A percentile compares a stretch with the other conserved stretches of the same genome.
These are phyloP conservation scores for Corniculantispora saksenae DNA, from an alignment of 2,329 filamentous ascomycete species.

Conservation along the genomic window DNA sequence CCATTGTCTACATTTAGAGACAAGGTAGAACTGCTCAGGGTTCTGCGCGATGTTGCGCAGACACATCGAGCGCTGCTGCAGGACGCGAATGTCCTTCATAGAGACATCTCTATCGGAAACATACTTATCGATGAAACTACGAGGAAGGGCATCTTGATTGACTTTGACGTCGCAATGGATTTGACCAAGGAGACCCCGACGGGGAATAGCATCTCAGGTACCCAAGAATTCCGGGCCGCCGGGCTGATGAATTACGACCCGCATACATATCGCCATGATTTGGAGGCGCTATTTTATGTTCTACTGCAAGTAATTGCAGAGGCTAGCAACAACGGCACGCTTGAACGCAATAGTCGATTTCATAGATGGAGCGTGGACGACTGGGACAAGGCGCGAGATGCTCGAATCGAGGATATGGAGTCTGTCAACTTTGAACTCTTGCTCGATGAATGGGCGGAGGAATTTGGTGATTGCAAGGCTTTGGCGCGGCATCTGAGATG, in stretches of 20 bases:
- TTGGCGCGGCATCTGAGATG: not conserved
- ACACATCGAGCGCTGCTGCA: not conserved
- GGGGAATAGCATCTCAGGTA: not conserved
- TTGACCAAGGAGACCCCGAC: not conserved
- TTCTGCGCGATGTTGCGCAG: not conserved
- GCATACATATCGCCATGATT: not conserved
- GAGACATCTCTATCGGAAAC: not conserved
- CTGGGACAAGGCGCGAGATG: not conserved
- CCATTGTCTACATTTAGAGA: not conserved
- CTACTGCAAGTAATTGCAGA: not conserved
- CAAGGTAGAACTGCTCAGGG: not conserved
- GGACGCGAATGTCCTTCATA: not conserved
- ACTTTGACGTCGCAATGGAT: not conserved
- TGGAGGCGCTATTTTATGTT: not conserved
- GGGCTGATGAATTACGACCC: not conserved
- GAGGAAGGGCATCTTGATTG: not conserved
- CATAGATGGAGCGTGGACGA: not conserved
- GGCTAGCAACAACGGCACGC: not conserved
- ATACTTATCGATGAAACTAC: not conserved
- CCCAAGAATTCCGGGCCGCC: not conserved
- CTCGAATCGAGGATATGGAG: not conserved
- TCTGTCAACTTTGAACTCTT: not conserved
- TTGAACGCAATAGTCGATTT: not conserved
- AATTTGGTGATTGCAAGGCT: not conserved
- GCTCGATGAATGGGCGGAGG: not conserved